Percentiles rank a stretch among this genome's conserved stretches.
These are phyloP conservation scores for Pilaira anomala DNA, from an alignment of 192 early-diverging fungal species.

Conservation along the genomic window DNA sequence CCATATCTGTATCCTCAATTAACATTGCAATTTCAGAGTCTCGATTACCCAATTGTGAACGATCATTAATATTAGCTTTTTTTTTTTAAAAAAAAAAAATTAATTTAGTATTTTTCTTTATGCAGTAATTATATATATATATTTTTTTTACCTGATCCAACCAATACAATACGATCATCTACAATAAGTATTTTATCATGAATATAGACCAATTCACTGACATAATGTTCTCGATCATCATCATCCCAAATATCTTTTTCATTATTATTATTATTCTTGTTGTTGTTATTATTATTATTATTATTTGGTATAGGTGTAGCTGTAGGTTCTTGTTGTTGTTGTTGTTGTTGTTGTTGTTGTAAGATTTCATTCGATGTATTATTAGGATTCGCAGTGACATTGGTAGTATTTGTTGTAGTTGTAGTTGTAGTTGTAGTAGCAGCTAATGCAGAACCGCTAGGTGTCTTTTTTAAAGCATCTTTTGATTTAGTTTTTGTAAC, in stretches of 20 bases:
- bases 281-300: background rate
- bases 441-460: background rate
- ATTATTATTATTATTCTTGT: background rate
- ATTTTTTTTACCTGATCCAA: conserved; percentile 57
- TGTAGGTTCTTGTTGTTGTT: background rate
- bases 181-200: conserved; percentile 89
- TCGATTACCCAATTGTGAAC: conserved; percentile 80
- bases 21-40: conserved; percentile 87
- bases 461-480: no score
- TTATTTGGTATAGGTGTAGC: no score
- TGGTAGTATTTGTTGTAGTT: background rate
- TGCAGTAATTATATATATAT: background rate
- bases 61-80: conserved; percentile 45
- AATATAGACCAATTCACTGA: conserved; percentile 84
- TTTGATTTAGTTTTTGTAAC: no score
- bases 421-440: background rate
- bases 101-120: background rate
- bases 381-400: background rate
- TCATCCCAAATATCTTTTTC: background rate
- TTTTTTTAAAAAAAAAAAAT: no score
- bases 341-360: no score
- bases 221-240: conserved; percentile 41
- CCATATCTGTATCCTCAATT: conserved; percentile 71
- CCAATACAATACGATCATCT: conserved; percentile 78
- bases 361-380: background rate